Conservation (phyloP, 2,329 filamentous ascomycete genomes). For the Aaosphaeria arxii region DNA sequence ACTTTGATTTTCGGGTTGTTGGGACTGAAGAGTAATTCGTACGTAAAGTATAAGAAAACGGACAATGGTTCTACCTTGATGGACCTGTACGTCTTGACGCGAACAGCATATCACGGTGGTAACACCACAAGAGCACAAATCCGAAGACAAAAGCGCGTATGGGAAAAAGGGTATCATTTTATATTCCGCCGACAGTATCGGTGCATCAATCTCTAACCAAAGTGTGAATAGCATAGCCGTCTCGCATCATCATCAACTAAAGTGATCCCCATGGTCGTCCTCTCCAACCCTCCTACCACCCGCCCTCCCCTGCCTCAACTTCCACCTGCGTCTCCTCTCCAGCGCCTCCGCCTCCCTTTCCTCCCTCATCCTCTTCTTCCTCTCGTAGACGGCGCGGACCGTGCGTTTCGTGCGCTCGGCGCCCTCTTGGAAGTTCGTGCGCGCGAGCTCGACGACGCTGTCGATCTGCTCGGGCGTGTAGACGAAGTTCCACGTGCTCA, state of each 20-base stretch:
- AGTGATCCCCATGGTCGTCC: constrained; percentile 59
- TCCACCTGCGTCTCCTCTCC: constrained; percentile 35
- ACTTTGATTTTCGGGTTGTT: too few relatives aligned
- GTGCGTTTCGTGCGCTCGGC: constrained; percentile 73
- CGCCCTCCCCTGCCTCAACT: constrained; percentile 47
- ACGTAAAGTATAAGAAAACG: too few relatives aligned
- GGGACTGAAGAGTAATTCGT: too few relatives aligned
- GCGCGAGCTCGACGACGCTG: constrained; percentile 74
- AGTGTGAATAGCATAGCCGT: too few relatives aligned
- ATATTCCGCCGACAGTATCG: too few relatives aligned
- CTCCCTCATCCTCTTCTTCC: constrained; percentile 72
- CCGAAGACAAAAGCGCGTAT: too few relatives aligned
- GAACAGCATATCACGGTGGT: too few relatives aligned
- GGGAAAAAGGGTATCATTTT: too few relatives aligned
- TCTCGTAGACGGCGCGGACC: constrained; percentile 85
- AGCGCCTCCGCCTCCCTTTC: constrained; percentile 44
- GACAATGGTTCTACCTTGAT: too few relatives aligned
- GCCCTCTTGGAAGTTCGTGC: constrained; percentile 83
- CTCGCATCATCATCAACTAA: constrained; percentile 25
- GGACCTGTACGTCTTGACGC: too few relatives aligned
- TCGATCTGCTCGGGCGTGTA: constrained; percentile 92
- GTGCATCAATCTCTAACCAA: too few relatives aligned
- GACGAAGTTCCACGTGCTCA: constrained; percentile 97
- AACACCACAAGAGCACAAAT: too few relatives aligned
- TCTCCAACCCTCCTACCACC: constrained; percentile 55